Conservation (phyloP, 1,284 basidiomycete species). For the Malassezia restricta region DNA sequence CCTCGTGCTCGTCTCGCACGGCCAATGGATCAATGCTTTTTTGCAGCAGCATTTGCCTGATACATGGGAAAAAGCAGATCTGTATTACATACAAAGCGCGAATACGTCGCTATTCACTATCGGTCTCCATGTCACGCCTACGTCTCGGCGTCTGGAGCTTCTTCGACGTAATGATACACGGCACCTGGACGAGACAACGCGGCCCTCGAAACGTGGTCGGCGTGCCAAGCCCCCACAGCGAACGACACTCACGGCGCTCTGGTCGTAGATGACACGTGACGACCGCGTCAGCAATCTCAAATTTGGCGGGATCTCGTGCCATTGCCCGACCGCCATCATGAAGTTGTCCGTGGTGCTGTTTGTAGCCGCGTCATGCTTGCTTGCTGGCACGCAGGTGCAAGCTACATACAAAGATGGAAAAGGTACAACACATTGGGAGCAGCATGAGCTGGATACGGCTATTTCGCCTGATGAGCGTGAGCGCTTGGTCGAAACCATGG, state of each 20-base stretch:
- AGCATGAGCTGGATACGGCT: not conserved
- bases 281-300: no score
- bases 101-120: constrained; percentile 14
- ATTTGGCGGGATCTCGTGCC: not conserved
- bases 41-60: constrained; percentile 6
- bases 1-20: constrained; percentile 34
- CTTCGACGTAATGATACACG: constrained; percentile 10
- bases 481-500: not conserved
- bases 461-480: not conserved
- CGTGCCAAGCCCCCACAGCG: not conserved
- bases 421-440: not conserved
- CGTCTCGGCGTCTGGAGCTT: not conserved
- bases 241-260: constrained; percentile 6
- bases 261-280: not conserved
- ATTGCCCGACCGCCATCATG: constrained; percentile 2
- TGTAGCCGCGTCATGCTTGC: not conserved
- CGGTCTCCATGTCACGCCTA: not conserved
- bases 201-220: not conserved
- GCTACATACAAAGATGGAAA: not conserved
- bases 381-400: not conserved
- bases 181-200: constrained; percentile 1
- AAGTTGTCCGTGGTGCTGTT: not conserved
- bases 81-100: constrained; percentile 10
- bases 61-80: not conserved
- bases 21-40: constrained; percentile 37